Evolutionary conservation across 352 stramenopile species (phyloP).

Genomic region (Phytophthora agathidicida): DNA sequence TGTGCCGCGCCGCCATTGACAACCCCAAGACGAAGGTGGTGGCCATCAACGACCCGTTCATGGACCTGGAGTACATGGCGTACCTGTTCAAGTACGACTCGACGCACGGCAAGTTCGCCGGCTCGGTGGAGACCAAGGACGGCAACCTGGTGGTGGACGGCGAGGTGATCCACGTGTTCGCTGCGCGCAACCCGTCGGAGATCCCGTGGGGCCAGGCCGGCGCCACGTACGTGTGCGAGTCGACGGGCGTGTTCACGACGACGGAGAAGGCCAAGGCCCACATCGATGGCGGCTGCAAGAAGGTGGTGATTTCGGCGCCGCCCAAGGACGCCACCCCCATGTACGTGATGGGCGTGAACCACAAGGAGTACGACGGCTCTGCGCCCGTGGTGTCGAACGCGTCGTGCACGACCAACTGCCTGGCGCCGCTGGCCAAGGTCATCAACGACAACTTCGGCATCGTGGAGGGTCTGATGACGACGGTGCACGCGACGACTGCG

Average conservation of each 20-base stretch:
- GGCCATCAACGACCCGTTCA: constrained; percentile 95
- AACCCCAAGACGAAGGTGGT: constrained; percentile 90
- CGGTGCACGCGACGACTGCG: constrained; percentile 97
- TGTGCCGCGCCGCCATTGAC: constrained; percentile 90
- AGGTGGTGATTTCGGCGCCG: constrained; percentile 97
- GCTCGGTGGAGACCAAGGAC: constrained; percentile 80
- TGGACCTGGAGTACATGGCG: constrained; percentile 96
- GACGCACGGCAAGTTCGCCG: constrained; percentile 90
- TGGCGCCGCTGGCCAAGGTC: constrained; percentile 98
- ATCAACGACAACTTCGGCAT: constrained; percentile 99
- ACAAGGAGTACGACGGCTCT: constrained; percentile 91
- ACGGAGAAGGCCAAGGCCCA: constrained; percentile 94
- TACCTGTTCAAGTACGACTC: constrained; percentile 94
- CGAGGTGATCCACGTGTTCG: constrained; percentile 92
- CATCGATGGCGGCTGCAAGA: constrained; percentile 93
- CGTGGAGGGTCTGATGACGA: constrained; percentile 98
- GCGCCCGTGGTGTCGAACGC: constrained; percentile 98
- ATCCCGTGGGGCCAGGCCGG: constrained; percentile 92
- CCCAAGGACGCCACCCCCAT: constrained; percentile 97
- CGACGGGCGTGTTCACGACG: constrained; percentile 75
- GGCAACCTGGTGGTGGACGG: constrained; percentile 92
- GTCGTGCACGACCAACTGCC: constrained; percentile 99
- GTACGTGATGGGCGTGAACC: constrained; percentile 99
- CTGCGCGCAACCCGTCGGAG: constrained; percentile 92
- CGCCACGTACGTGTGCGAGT: constrained; percentile 95